Base-by-base conservation (phyloP, 2,329 filamentous ascomycete genomes). In the Microascus cirrosus region DNA sequence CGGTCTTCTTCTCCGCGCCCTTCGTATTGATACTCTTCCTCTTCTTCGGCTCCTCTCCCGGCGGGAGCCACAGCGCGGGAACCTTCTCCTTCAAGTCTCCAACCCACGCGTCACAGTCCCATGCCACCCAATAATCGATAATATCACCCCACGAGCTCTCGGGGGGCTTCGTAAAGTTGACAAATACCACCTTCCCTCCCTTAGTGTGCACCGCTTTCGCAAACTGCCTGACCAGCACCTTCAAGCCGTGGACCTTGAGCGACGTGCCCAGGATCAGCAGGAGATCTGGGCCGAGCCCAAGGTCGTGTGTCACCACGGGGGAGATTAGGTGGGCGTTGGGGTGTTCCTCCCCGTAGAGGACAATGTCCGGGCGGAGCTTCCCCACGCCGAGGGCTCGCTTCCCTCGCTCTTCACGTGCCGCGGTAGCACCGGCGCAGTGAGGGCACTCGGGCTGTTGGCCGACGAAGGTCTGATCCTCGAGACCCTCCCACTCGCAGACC, bases 81-180 rank as follows among this genome's bases (percentile, higher is more conserved):
- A 84, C 77, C 57, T 81, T 78, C 55, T 71, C 69, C 60, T 79
- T 81, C 57, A 89, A 67, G 64, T 88, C 83, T 11, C 76, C 69
- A 1, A 89, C 85, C 86, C 86, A 90, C 3, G 81, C 81, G 63
- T 90, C 86, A 60, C 86, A 89, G 64, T 89, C 86, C 85, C 85
- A 88, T 61, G 86, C 78, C 1, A 90, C 78, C 81, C 85, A 89
- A 61, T 85, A 87, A 69, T 90, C 86, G 57, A 90, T 85, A 0
- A 88, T 73, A 57, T 88, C 85, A 1, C 84, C 82, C 86, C 86
- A 90, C 1, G 78, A 80, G 65, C 86, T 89, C 65, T 88, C 85
- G 0, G 86, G 77, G 0, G 86, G 85, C 64, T 86, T 86, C 1
- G 86, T 88, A 24, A 85, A 80, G 68, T 90, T 90, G 61, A 89